Evolutionary conservation across 345 rosid species (phyloP), one percentile per base, ranked within the genome.

Genomic region (Gossypioides kirkii): DNA sequence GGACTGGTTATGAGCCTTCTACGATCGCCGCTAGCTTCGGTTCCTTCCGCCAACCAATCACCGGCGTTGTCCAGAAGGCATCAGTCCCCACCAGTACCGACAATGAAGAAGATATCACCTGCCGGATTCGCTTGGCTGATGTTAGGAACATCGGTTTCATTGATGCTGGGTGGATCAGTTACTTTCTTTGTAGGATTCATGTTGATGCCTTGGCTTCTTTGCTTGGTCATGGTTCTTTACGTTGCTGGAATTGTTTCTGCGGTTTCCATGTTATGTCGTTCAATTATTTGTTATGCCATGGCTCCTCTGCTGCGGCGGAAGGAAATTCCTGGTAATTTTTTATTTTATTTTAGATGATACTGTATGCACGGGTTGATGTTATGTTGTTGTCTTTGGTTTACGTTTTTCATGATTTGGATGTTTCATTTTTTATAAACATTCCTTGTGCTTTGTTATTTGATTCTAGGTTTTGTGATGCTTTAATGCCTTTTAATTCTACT

Each of bases 161-260:
- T 95, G 81, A 92, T 95, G 93, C 75, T 95, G 4, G 91, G 98
- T 62, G 98, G 99, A 81, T 91, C 96, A 53, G 86, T 95, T 61
- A 91, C 99, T 59, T 92, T 95, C 84, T 92, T 95, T 70, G 86
- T 95, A 20, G 99, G 99, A 0, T 89, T 95, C 68, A 80, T 95
- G 75, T 66, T 95, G 89, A 86, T 95, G 96, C 99, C 99, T 1
- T 95, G 98, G 98, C 89, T 92, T 59, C 49, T 95, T 1, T 94
- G 93, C 72, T 83, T 95, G 71, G 75, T 91, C 6, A 76, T 89
- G 90, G 75, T 88, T 68, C 81, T 92, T 45, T 92, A 91, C 58
- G 89, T 92, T 53, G 99, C 86, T 2, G 99, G 97, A 41, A 69
- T 91, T 63, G 89, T 95, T 14, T 86, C 99, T 4, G 69, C 87